Conservation (phyloP, 352 stramenopile genomes). For the Globisporangium spinosum region DNA sequence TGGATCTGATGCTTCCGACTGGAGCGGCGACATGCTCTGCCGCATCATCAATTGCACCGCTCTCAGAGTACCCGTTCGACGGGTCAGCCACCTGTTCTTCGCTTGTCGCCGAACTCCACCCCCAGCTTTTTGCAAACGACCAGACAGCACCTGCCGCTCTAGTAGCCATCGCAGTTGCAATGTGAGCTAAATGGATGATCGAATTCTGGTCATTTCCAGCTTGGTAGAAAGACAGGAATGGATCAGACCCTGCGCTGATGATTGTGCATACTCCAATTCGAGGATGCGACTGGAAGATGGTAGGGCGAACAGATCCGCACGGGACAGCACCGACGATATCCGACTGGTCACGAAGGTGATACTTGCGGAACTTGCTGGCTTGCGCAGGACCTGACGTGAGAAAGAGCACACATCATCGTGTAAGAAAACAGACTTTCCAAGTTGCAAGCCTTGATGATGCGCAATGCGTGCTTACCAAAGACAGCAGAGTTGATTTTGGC, state of each 20-base stretch:
- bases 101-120: conserved; percentile 34
- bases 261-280: conserved; percentile 71
- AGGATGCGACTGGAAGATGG: conserved; percentile 81
- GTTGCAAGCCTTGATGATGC: neutral
- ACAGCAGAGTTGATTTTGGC: conserved; percentile 46
- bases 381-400: conserved; percentile 42
- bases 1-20: conserved; percentile 40
- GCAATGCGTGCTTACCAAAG: conserved; percentile 29
- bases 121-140: conserved; percentile 84
- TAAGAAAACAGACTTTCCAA: neutral
- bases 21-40: conserved; percentile 72
- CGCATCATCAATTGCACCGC: conserved; percentile 40
- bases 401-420: neutral
- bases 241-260: conserved; percentile 57
- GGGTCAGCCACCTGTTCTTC: conserved; percentile 11
- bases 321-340: conserved; percentile 58
- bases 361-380: conserved; percentile 80
- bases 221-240: conserved; percentile 81
- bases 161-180: conserved; percentile 76
- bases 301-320: conserved; percentile 59
- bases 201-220: conserved; percentile 84
- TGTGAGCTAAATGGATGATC: conserved; percentile 84
- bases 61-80: conserved; percentile 18
- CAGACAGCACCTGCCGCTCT: conserved; percentile 71
- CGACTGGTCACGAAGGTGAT: conserved; percentile 62